Evolutionary conservation across 129 eudicot genomes (phyloP).

Genomic region (Sambucus nigra): DNA sequence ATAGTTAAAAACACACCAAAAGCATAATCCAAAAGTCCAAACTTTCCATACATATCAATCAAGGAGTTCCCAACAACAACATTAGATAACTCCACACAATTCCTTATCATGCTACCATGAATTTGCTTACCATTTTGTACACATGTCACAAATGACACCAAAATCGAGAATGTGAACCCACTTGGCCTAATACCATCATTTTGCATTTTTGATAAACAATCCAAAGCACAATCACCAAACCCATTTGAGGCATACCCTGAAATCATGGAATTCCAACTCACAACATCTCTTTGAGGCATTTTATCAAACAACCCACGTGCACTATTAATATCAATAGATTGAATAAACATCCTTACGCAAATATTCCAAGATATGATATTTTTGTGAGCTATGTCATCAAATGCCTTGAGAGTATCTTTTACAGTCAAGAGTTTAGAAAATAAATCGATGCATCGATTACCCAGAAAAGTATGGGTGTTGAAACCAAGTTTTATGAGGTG

Average conservation of each 20-base stretch:
- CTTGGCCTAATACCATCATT: constrained; percentile 38
- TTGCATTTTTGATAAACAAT: constrained; percentile 39
- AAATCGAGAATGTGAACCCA: constrained; percentile 48
- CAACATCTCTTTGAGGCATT: constrained; percentile 65
- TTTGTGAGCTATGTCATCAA: constrained; percentile 45
- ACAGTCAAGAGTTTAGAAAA: constrained; percentile 30
- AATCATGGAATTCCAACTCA: constrained; percentile 58
- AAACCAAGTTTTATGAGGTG: constrained; percentile 51
- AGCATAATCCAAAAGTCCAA: constrained; percentile 57
- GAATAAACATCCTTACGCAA: constrained; percentile 38
- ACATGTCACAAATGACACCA: constrained; percentile 25
- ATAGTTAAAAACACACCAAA: constrained; percentile 51
- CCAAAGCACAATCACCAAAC: constrained; percentile 19
- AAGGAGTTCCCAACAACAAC: constrained; percentile 64
- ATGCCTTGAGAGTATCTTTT: constrained; percentile 39
- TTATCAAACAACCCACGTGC: constrained; percentile 56
- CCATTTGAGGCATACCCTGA: constrained; percentile 43
- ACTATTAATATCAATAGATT: constrained; percentile 20
- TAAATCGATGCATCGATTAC: constrained; percentile 51
- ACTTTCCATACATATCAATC: constrained; percentile 68
- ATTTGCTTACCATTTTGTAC: constrained; percentile 36
- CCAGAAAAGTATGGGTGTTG: constrained; percentile 38
- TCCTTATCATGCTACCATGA: constrained; percentile 44
- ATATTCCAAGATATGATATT: constrained; percentile 75
- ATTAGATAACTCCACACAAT: constrained; percentile 23